A percentile compares a stretch with the other conserved stretches of the same genome.
These are phyloP conservation scores for Cicer yamashitae DNA, from an alignment of 306 rosid species.

Conservation along the genomic window DNA sequence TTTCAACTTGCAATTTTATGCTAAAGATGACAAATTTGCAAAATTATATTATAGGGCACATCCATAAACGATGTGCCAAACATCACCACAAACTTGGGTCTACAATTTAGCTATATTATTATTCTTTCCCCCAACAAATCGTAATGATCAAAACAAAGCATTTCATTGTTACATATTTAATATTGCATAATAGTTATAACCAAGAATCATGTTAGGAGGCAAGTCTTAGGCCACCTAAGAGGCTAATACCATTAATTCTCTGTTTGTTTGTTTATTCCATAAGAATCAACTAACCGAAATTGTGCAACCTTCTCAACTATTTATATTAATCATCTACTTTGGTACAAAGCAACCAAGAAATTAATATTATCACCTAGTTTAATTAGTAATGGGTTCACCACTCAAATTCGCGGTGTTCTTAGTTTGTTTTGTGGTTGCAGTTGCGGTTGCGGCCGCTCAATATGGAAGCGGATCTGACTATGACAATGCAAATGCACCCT, in stretches of 20 bases:
- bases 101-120: neutral
- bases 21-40: too few species aligned
- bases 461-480: conserved; percentile 26
- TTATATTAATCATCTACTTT: conserved; percentile 27
- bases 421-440: conserved; percentile 49
- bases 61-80: neutral
- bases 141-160: conserved; percentile 42
- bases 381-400: conserved; percentile 47
- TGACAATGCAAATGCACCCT: conserved; percentile 26
- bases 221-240: conserved; percentile 6
- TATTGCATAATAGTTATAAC: neutral
- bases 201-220: conserved; percentile 34
- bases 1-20: too few species aligned
- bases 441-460: conserved; percentile 50
- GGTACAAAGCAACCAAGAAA: conserved; percentile 17
- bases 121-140: conserved; percentile 4
- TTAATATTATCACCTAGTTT: neutral
- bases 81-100: neutral
- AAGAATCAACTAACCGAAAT: conserved; percentile 27
- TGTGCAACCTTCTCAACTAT: conserved; percentile 30
- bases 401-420: conserved; percentile 39
- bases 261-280: neutral
- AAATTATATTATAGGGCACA: neutral
- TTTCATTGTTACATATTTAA: neutral
- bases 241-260: neutral